Base-by-base conservation (phyloP, 331 rosid species). In the Phaseolus coccineus region DNA sequence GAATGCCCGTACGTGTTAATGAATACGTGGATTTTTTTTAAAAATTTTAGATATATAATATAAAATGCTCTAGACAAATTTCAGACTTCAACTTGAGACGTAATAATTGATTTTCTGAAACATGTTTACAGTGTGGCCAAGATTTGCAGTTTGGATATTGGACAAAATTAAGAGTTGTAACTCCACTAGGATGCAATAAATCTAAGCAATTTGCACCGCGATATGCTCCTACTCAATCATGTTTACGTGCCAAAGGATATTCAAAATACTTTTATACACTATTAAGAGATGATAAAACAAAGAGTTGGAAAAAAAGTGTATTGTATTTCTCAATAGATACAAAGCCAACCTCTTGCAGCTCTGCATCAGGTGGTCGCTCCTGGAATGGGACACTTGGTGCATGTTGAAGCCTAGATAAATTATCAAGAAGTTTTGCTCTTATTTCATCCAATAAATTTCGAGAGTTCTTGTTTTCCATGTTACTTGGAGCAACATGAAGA, bases 401-500 rank as follows among this genome's bases (percentile, higher is more conserved):
- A 82, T 85, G 89, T 73, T 85, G 89, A 80, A 85, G 82, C 79
- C 76, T 70, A 39, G 86, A 82, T 40, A 85, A 67, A 57, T 85
- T 62, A 9, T 85, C 84, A 65, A 85, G 89, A 64, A 85, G 86
- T 64, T 64, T 85, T 22, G 44, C 48, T 64, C 84, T 63, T 13
- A 85, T 82, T 14, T 85, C 86, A 46, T 85, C 89, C 84, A 85
- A 67, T 76, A 79, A 79, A 31, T 67, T 59, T 27, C 77, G 84
- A 47, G 82, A 82, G 77, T 85, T 85, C 76, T 85, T 85, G 80
- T 85, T 85, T 82, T 85, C 89, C 89, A 85, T 85, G 86, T 85
- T 85, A 82, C 89, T 85, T 39, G 89, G 89, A 56, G 84, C 86
- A 70, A 85, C 89, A 42, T 82, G 86, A 62, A 85, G 86, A 57